These are phyloP conservation scores for Phylloporus rhodoxanthus DNA, from an alignment of 768 basidiomycete genomes.

Conservation along the genomic window DNA sequence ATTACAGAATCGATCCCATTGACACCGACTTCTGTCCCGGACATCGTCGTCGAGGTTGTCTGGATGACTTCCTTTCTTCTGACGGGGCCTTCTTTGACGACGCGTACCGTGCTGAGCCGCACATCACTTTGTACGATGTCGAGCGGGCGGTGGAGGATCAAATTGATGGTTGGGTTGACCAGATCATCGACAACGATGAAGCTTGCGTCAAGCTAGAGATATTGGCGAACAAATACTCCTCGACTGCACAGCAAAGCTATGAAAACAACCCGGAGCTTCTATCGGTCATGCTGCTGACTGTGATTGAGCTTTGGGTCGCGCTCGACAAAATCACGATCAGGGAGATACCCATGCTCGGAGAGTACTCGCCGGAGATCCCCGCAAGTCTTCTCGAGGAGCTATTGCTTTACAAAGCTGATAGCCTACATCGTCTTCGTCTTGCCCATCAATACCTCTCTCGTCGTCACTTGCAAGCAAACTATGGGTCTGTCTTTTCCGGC, in stretches of 20 bases:
- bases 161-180: conserved; percentile 33
- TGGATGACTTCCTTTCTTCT: conserved; percentile 16
- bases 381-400: conserved; percentile 21
- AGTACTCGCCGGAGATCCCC: conserved; percentile 34
- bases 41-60: conserved; percentile 6
- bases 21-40: background rate
- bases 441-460: conserved; percentile 29
- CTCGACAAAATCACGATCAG: conserved; percentile 25
- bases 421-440: conserved; percentile 23
- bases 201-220: conserved; percentile 19
- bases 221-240: conserved; percentile 26
- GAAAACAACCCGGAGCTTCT: conserved; percentile 33
- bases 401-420: conserved; percentile 24
- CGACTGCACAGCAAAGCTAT: conserved; percentile 24
- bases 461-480: conserved; percentile 21
- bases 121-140: conserved; percentile 31
- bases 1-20: background rate
- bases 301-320: conserved; percentile 35
- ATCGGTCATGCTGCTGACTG: conserved; percentile 40
- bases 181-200: conserved; percentile 2
- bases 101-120: conserved; percentile 10
- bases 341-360: conserved; percentile 22
- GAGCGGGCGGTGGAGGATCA: conserved; percentile 29
- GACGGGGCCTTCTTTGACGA: conserved; percentile 8
- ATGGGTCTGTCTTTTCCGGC: conserved; percentile 33